Evolutionary conservation across 768 basidiomycete genomes (phyloP), one percentile per base, ranked within the genome.

Genomic region (Phanerodontia chrysosporium): DNA sequence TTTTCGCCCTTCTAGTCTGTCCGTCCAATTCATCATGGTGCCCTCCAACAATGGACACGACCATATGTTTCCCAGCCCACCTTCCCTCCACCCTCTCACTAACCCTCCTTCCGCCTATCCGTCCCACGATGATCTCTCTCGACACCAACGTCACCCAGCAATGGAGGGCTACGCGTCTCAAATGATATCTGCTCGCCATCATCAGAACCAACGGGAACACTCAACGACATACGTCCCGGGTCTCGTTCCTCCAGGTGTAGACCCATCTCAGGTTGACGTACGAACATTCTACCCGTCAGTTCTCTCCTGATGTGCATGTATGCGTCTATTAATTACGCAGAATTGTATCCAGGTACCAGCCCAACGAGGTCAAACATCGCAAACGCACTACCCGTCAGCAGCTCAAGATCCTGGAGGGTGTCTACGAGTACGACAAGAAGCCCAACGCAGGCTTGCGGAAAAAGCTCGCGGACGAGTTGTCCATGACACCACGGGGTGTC

Each of bases 401-500:
- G 76, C 87, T 97, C 69, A 87, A 87, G 73, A 83, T 92, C 64
- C 85, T 98, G 64, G 96, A 98, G 72, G 78, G 82, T 59, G 80
- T 94, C 65, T 98, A 96, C 74, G 84, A 83, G 66, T 79, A 82
- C 65, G 93, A 95, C 74, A 92, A 92, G 57, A 98, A 98, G 72
- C 95, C 96, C 16, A 95, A 94, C 72, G 87, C 86, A 39, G 75
- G 81, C 7, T 76, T 89, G 36, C 82, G 96, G 65, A 92, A 90
- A 72, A 79, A 83, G 62, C 83, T 98, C 55, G 89, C 94, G 0
- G 75, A 80, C 10, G 81, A 93, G 74, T 83, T 98, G 58, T 87
- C 86, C 62, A 98, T 98, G 95, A 90, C 91, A 10, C 85, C 93
- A 22, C 79, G 95, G 60, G 93, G 92, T n/a, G 91, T 98, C 1